A percentile compares a stretch with the other conserved stretches of the same genome.
Evolutionary conservation across 108 stramenopile species (phyloP).

Genomic region (Nitzschia sp.): DNA sequence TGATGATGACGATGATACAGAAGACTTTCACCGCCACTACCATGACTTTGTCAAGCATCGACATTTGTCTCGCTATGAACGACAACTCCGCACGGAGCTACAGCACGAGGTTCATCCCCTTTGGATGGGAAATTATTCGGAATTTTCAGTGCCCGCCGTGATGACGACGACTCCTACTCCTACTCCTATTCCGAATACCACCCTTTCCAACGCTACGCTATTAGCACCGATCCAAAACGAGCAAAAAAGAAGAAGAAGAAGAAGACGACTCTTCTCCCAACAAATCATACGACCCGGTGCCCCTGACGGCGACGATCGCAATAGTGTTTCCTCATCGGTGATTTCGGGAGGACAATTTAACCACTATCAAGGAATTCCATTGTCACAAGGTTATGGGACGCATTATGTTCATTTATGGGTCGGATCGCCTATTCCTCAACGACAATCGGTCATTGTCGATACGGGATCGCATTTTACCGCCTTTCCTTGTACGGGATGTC

Average conservation of each 20-base stretch:
- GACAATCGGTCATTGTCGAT: conserved; percentile 94
- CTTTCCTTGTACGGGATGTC: conserved; percentile 89
- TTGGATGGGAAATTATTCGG: conserved; percentile 44
- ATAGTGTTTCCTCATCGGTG: too few relatives aligned
- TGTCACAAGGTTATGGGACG: conserved; percentile 85
- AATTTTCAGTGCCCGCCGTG: background rate
- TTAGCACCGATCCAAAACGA: too few relatives aligned
- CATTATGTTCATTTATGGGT: conserved; percentile 92
- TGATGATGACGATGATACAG: background rate
- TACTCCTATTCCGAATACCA: too few relatives aligned
- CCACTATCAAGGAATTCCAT: conserved; percentile 51
- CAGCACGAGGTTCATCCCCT: conserved; percentile 23
- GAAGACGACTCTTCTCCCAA: too few relatives aligned
- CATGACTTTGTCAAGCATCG: conserved; percentile 43
- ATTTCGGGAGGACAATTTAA: conserved; percentile 27
- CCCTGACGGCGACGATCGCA: too few relatives aligned
- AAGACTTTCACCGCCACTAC: too few relatives aligned
- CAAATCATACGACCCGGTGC: too few relatives aligned
- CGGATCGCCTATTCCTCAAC: conserved; percentile 87
- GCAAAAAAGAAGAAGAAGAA: too few relatives aligned
- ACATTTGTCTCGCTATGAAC: conserved; percentile 53
- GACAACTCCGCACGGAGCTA: conserved; percentile 17
- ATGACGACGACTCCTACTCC: too few relatives aligned
- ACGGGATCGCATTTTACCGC: conserved; percentile 93
- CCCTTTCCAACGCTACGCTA: too few relatives aligned